Base-by-base conservation (phyloP, 2,329 filamentous ascomycete species). In the Colletotrichum musicola region DNA sequence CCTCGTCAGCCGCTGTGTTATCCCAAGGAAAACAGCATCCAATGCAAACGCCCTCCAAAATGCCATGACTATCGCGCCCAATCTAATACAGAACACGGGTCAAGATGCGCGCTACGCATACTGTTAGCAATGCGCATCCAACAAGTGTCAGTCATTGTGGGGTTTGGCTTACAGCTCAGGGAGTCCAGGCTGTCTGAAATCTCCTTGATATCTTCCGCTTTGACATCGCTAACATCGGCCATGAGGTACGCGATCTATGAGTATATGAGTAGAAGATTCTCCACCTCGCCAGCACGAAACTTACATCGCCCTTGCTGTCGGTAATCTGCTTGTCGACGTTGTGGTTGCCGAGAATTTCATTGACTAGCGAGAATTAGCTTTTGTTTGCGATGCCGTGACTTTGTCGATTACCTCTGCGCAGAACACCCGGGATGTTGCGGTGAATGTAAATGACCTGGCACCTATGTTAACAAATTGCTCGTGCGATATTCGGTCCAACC, bases 281-380 rank as follows among this genome's bases (percentile, higher is more conserved):
- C 10, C 22, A 6, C 13, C 5, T 18, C 9, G 14, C n/a, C n/a
- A 14, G 16, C 14, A 18, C 16, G 6, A 12, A 20, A 74, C 87
- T 72, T 82, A 93, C 91, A 78, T 98, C 95, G 74, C 94, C 95
- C 83, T 92, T 92, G 82, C 93, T 97, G 80, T 98, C 96, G 58
- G 93, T 96, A 85, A 97, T 98, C 83, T 99, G 96, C 86, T 98
- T 98, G 84, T 98, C 95, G 74, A 99, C 95, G 80, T 99, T 99
- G 85, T 99, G 95, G 76, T 97, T 91, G 50, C 92, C 93, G 55
- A 99, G 87, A 71, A 98, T 94, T 76, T 96, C 93, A 85, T 99
- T 99, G 73, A 99, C 96, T 91, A 71, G 14, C 14, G 14, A 27
- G 13, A 13, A 12, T 64, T 25, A 64, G 55, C 25, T 22, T n/a